Evolutionary conservation across 495 filamentous ascomycete species (phyloP).

Genomic region (Copromyces sp.): DNA sequence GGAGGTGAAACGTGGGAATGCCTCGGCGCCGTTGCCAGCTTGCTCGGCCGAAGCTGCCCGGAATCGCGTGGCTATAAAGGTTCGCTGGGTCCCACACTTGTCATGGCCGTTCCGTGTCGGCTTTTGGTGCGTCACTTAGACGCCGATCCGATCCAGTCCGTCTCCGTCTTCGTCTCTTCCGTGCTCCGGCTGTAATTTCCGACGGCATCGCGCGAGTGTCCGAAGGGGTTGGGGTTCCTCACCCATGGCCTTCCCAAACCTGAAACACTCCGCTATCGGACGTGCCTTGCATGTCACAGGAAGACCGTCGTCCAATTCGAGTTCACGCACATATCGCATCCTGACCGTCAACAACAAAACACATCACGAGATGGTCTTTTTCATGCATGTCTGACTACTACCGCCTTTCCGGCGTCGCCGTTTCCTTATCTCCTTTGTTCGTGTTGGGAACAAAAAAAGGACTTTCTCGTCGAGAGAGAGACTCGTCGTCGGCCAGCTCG

Average conservation of each 20-base stretch:
- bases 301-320: not conserved
- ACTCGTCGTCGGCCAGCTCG: not conserved
- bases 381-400: not conserved
- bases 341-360: not conserved
- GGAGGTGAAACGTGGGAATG: not conserved
- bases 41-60: not conserved
- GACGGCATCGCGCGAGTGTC: not conserved
- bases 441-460: not conserved
- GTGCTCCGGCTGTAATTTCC: not conserved
- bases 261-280: not conserved
- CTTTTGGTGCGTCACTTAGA: not conserved
- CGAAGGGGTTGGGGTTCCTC: not conserved
- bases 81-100: not conserved
- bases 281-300: not conserved
- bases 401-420: not conserved
- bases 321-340: not conserved
- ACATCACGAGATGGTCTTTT: not conserved
- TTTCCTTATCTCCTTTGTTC: not conserved
- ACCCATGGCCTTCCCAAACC: not conserved
- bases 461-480: not conserved
- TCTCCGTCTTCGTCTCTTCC: not conserved
- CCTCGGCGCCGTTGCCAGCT: not conserved
- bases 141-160: not conserved
- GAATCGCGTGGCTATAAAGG: not conserved
- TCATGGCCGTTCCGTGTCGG: not conserved